Conservation (phyloP, 2,329 filamentous ascomycete genomes). For the Scytalidium lignicola region DNA sequence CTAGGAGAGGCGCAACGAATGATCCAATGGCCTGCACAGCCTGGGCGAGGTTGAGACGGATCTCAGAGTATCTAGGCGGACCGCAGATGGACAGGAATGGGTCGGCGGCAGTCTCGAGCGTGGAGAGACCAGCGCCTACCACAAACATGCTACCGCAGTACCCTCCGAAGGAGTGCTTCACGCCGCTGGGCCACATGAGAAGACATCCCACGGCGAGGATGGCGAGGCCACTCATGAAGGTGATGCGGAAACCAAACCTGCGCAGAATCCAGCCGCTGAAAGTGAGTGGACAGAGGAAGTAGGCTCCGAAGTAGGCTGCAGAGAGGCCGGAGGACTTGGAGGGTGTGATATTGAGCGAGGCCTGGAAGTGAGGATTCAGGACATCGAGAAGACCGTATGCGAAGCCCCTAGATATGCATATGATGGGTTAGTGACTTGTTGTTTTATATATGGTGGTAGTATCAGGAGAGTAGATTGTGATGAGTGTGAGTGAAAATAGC, state of each 20-base stretch:
- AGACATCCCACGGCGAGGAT: conserved; percentile 71
- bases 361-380: conserved; percentile 67
- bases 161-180: conserved; percentile 70
- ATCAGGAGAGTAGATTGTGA: no score
- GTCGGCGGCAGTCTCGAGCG: conserved; percentile 75
- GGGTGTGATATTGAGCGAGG: conserved; percentile 48
- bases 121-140: conserved; percentile 68
- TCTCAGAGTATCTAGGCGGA: conserved; percentile 66
- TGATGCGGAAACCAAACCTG: conserved; percentile 57
- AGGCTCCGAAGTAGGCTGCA: conserved; percentile 67
- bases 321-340: conserved; percentile 57
- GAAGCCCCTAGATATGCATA: no score
- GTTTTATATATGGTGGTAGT: no score
- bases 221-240: conserved; percentile 63
- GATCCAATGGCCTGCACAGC: conserved; percentile 69
- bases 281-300: conserved; percentile 65
- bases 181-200: conserved; percentile 76
- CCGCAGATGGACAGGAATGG: no score
- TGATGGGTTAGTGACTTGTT: no score
- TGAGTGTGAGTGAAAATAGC: no score
- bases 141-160: conserved; percentile 71
- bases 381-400: conserved; percentile 82
- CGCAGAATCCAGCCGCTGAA: conserved; percentile 61
- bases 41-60: conserved; percentile 69
- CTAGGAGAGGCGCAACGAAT: conserved; percentile 54